Evolutionary conservation across 73 alveolate genomes (phyloP).

Genomic region (Stentor roeselii): DNA sequence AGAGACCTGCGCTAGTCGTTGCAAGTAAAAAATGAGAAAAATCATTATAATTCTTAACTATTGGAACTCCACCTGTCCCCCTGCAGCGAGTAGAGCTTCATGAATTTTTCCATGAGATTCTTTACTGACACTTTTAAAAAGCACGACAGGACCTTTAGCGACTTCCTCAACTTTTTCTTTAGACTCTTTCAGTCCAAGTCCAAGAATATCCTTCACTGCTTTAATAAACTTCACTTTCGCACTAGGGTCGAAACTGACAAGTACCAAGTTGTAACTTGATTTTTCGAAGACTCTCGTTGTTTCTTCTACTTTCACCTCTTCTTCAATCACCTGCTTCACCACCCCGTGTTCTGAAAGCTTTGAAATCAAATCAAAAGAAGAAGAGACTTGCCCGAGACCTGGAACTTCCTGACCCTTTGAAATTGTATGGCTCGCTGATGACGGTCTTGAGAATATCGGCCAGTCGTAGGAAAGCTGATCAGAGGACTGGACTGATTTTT

Average conservation of each 20-base stretch:
- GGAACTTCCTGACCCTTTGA: neutral
- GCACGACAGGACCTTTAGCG: neutral
- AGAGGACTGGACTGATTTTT: neutral
- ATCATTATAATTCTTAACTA: neutral
- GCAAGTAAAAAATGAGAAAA: neutral
- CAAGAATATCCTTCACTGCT: neutral
- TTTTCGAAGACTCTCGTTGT: neutral
- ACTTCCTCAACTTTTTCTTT: neutral
- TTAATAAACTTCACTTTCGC: slow-evolving; percentile 5
- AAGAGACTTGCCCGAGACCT: neutral
- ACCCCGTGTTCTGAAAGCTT: neutral
- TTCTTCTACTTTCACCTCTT: neutral
- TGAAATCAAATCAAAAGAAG: neutral
- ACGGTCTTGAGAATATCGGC: slow-evolving; percentile 20
- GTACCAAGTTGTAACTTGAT: neutral
- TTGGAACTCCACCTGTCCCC: slow-evolving; percentile 9
- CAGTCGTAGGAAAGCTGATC: neutral
- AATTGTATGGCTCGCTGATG: neutral
- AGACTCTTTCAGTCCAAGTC: slow-evolving; percentile 22
- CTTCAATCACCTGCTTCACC: neutral
- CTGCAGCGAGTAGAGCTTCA: neutral
- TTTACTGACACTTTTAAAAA: slow-evolving; percentile 11
- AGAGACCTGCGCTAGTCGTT: neutral
- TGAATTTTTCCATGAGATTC: slow-evolving; percentile 18
- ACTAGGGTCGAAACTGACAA: neutral